A percentile compares a stretch with the other conserved stretches of the same genome.
Conservation (phyloP, 805 yeast species). For the Teunomyces panamensis region DNA sequence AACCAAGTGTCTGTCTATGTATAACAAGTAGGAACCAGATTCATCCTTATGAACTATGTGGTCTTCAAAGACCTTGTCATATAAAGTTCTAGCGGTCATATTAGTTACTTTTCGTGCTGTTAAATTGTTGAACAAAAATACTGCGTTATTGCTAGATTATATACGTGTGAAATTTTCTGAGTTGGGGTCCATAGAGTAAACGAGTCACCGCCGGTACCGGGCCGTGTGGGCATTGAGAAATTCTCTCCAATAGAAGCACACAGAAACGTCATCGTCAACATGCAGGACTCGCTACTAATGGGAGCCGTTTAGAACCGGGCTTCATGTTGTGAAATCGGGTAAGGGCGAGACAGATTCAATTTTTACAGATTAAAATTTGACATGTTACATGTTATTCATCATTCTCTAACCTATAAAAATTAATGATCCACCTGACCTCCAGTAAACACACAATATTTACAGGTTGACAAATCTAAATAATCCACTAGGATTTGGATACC, state of each 20-base stretch:
- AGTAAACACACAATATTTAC: not conserved
- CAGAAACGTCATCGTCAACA: not conserved
- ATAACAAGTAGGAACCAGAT: slow-evolving; percentile 79
- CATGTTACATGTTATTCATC: not conserved
- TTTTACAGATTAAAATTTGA: not conserved
- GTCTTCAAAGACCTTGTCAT: slow-evolving; percentile 95
- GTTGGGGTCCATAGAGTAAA: too few relatives aligned
- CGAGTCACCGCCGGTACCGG: slow-evolving; percentile 4
- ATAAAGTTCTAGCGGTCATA: slow-evolving; percentile 53
- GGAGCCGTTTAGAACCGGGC: not conserved
- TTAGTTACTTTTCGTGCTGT: not conserved
- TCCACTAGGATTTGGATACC: not conserved
- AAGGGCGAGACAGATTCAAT: not conserved
- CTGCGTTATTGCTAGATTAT: not conserved
- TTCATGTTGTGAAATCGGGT: not conserved
- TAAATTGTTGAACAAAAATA: not conserved
- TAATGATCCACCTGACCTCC: not conserved
- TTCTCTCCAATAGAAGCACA: not conserved
- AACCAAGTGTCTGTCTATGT: slow-evolving; percentile 94
- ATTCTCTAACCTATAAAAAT: too few relatives aligned
- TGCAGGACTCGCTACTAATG: not conserved
- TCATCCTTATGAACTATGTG: slow-evolving; percentile 90
- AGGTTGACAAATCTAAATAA: not conserved
- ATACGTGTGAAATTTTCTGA: not conserved
- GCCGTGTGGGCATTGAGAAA: not conserved